Base-by-base conservation (phyloP, 2,329 filamentous ascomycete genomes). In the Ophiostoma sp. region DNA sequence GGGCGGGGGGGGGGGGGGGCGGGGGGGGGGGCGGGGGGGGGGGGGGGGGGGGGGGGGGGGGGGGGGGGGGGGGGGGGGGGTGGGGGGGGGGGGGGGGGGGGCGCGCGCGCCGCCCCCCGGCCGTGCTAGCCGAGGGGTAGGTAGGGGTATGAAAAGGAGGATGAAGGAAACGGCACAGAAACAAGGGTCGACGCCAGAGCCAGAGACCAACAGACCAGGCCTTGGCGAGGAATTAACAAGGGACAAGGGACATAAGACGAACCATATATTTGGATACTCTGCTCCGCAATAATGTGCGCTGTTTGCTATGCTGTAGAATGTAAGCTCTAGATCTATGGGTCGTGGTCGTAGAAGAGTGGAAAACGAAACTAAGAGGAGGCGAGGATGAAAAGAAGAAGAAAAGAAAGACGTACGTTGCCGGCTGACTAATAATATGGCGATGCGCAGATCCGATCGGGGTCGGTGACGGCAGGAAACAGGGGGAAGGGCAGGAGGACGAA, bases 181-280 rank as follows among this genome's bases (percentile, higher is more conserved):
- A 44, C 15, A 44, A 44, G 41, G 41, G 15, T 44, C 11, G 3
- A 48, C 36, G 36, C 10, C 36, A 39, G 36, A 39, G 13, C 13
- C 10, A 11, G 20, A 48, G 17, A n/a, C 17, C 44, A n/a, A 48
- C 4, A 48, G 44, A 48, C 44, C 44, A 20, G 27, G 27, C 27
- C 27, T 31, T 20, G 17, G 20, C 15, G 6, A 44, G 41, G 36
- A 11, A 39, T 11, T 10, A 11, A n/a, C 44, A 48, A 20, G 44
- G 44, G 44, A n/a, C 44, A n/a, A 48, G 17, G 44, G 4, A 48
- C 52, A 57, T 11, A 5, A 57, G 52, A 27, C 10, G 23, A 31
- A 57, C 52, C 52, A 57, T 57, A 4, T n/a, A 57, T 57, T 57
- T n/a, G 52, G 52, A 57, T 57, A 57, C 6, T 57, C 23, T 57